Evolutionary conservation across 1,284 basidiomycete genomes (phyloP).

Genomic region (Ceraceosorus bombacis): DNA sequence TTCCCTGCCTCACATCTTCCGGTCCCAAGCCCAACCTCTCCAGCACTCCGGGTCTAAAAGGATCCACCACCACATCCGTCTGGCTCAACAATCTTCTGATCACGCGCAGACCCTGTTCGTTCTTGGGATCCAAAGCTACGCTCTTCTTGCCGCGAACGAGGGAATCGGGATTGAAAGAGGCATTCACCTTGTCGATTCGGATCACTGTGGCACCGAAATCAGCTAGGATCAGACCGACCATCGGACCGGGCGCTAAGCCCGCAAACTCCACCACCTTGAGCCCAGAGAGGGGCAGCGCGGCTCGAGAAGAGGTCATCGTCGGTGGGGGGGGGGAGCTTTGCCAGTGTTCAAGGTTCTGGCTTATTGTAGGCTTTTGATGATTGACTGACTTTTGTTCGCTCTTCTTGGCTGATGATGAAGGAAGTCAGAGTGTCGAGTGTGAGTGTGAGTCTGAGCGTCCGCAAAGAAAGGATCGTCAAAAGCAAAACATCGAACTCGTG

Average conservation of each 20-base stretch:
- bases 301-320: constrained; percentile 1
- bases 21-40: constrained; percentile 71
- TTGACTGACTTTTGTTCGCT: too few species aligned
- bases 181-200: constrained; percentile 61
- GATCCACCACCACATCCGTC: constrained; percentile 72
- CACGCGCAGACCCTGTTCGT: constrained; percentile 57
- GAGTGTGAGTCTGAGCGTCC: too few species aligned
- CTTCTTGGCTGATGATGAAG: too few species aligned
- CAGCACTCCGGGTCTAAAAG: constrained; percentile 73
- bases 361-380: too few species aligned
- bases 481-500: too few species aligned
- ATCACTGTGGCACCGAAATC: constrained; percentile 73
- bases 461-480: too few species aligned
- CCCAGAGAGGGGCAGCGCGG: constrained; percentile 7
- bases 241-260: constrained; percentile 74
- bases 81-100: constrained; percentile 58
- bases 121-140: constrained; percentile 62
- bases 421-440: too few species aligned
- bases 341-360: too few species aligned
- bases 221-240: constrained; percentile 65
- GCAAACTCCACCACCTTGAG: constrained; percentile 58
- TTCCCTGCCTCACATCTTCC: constrained; percentile 55
- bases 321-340: neutral
- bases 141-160: constrained; percentile 68
- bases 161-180: constrained; percentile 36